Evolutionary conservation across 2,329 filamentous ascomycete genomes (phyloP), one percentile per base, ranked within the genome.

Genomic region (Diaporthe helianthi): DNA sequence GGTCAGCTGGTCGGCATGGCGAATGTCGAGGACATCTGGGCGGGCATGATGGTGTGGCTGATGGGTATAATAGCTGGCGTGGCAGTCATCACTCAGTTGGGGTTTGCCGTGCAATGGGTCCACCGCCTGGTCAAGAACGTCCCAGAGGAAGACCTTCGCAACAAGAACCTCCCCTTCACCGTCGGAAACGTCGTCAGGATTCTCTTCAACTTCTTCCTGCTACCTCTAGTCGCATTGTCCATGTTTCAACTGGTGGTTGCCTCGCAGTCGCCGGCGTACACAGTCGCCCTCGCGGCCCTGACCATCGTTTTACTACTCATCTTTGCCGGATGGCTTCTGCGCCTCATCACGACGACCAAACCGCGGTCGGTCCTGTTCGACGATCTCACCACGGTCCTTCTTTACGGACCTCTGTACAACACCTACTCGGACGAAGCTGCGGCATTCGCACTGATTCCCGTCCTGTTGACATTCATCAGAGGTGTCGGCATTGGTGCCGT

Each of bases 371-470:
- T 93, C 73, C 85, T 99, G 12, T 99, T 98, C 78, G 96, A 99
- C 79, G 94, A 98, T 76, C 85, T 99, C 60, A 90, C 93, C 8
- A 98, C 93, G 0, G 90, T 98, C 10, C 85, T 99, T 2, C 86
- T 93, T 1, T 98, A 97, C 75, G 96, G 96, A 0, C 93, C 96
- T 6, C 84, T 99, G 9, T 99, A 99, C 80, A 99, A 99, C 80
- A 99, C 96, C 0, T 98, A 97, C 79, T 96, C 93, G 29, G 96
- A 99, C 78, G 92, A 95, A 78, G 93, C 94, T 0, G 93, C 95
- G 9, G 90, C 93, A 0, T 99, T 97, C 79, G 94, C 95, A 8
- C 85, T 97, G 51, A 90, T 98, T 24, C 94, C 95, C 1, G 89
- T 97, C 19, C 83, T 97, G 41, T 84, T 98, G 70, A 97, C 92